Evolutionary conservation across 2,329 filamentous ascomycete genomes (phyloP).

Genomic region (Fusarium domesticum): DNA sequence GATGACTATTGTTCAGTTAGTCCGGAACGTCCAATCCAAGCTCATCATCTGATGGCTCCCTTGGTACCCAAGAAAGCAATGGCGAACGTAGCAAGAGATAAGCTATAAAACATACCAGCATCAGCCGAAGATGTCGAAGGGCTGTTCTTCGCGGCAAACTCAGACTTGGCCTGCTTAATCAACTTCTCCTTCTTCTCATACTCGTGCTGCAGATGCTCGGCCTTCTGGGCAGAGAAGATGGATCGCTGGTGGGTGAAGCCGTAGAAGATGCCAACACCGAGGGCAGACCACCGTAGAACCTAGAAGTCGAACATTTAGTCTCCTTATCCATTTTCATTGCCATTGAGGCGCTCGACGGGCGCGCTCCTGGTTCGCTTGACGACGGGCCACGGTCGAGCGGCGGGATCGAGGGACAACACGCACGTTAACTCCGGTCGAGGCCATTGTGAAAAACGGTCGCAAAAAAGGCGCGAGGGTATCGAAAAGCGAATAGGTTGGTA

Average conservation of each 20-base stretch:
- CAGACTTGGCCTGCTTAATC: slow-evolving; percentile 89
- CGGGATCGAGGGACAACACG: slow-evolving; percentile 35
- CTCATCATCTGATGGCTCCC: slow-evolving; percentile 9
- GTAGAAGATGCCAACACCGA: slow-evolving; percentile 89
- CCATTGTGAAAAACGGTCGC: slow-evolving; percentile 52
- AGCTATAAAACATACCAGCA: slow-evolving; percentile 30
- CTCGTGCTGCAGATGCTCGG: slow-evolving; percentile 70
- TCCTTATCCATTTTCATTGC: slow-evolving; percentile 10
- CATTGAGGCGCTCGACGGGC: slow-evolving; percentile 14
- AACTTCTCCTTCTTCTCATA: slow-evolving; percentile 88
- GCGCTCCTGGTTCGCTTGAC: slow-evolving; percentile 14
- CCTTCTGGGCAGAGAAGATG: slow-evolving; percentile 69
- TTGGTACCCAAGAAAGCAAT: slow-evolving; percentile 8
- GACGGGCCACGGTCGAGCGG: slow-evolving; percentile 23
- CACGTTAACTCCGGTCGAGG: slow-evolving; percentile 68
- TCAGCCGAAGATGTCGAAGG: slow-evolving; percentile 37
- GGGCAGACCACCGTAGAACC: slow-evolving; percentile 96
- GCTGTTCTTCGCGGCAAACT: slow-evolving; percentile 76
- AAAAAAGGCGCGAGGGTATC: slow-evolving; percentile 40
- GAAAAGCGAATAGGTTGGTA: slow-evolving; percentile 35
- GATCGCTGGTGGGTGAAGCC: slow-evolving; percentile 89
- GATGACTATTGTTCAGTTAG: slow-evolving; percentile 31
- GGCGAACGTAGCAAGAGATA: slow-evolving; percentile 3
- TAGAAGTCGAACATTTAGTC: slow-evolving; percentile 44
- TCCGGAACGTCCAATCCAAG: slow-evolving; percentile 3